Evolutionary conservation across 228 moss, liverwort and hornwort species (phyloP).

Genomic region (Sphagnum magellanicum): DNA sequence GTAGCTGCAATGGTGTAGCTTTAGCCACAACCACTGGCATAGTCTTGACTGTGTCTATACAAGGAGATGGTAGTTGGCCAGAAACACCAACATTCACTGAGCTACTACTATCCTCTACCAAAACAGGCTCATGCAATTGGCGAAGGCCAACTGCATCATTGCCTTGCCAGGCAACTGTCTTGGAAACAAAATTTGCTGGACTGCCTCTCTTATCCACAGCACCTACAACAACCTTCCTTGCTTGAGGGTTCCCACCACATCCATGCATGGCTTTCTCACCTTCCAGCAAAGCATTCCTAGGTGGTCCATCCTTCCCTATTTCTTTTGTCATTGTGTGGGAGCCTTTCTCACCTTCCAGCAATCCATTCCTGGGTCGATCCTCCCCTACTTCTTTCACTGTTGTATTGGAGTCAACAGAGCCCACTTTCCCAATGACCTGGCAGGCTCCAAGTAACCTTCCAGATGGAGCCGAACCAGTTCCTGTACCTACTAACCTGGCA

Average conservation of each 20-base stretch:
- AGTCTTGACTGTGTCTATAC: slow-evolving; percentile 14
- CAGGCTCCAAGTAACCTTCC: slow-evolving; percentile 18
- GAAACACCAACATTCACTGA: slow-evolving; percentile 13
- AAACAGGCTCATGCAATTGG: slow-evolving; percentile 55
- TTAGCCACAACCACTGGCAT: slow-evolving; percentile 1
- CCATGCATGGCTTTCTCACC: background rate
- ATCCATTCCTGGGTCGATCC: slow-evolving; percentile 14
- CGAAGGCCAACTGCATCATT: slow-evolving; percentile 49
- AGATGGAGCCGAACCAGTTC: slow-evolving; percentile 23
- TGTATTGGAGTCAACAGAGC: slow-evolving; percentile 16
- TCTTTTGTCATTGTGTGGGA: background rate
- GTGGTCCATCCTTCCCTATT: background rate
- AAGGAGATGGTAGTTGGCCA: slow-evolving; percentile 16
- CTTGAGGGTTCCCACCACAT: slow-evolving; percentile 10
- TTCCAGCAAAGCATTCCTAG: background rate
- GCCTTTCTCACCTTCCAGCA: slow-evolving; percentile 18
- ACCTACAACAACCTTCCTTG: slow-evolving; percentile 10
- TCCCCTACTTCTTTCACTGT: slow-evolving; percentile 23
- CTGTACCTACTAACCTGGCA: slow-evolving; percentile 20
- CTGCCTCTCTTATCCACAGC: slow-evolving; percentile 15
- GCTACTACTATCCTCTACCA: slow-evolving; percentile 34
- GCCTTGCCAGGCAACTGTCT: slow-evolving; percentile 64
- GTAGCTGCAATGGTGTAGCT: slow-evolving; percentile 3
- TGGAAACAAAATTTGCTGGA: slow-evolving; percentile 18
- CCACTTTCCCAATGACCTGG: slow-evolving; percentile 14